phyloP scores from a whole-genome alignment of 2,329 filamentous ascomycete genomes.

The Cercospora beticola region DNA sequence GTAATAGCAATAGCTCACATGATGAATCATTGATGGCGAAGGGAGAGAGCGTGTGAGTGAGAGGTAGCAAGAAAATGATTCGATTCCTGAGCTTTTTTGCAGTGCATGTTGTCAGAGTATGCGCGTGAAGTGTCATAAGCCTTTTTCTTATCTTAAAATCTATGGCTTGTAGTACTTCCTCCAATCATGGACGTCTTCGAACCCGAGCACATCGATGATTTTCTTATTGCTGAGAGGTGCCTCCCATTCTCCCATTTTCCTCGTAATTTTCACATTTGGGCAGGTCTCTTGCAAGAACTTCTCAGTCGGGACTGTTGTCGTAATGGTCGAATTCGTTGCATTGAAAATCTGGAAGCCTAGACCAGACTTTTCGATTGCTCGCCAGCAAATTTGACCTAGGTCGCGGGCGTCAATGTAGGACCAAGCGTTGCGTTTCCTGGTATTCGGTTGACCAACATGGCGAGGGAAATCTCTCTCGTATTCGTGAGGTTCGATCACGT shows the following conservation, averaged over 20 bases:
- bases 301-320: constrained; percentile 52
- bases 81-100: background rate
- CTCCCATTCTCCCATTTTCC: constrained; percentile 59
- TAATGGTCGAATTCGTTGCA: constrained; percentile 63
- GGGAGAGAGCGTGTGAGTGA: background rate
- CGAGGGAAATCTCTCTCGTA: constrained; percentile 50
- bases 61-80: background rate
- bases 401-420: constrained; percentile 63
- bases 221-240: constrained; percentile 62
- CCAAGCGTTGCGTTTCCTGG: constrained; percentile 60
- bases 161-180: constrained; percentile 47
- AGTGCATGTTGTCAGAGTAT: background rate
- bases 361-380: constrained; percentile 54
- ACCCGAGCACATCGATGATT: constrained; percentile 59
- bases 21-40: background rate
- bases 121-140: no score
- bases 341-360: constrained; percentile 65
- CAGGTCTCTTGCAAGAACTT: constrained; percentile 54
- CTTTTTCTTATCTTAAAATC: no score
- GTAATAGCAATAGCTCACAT: constrained; percentile 9
- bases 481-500: constrained; percentile 62
- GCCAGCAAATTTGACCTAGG: constrained; percentile 60
- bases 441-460: constrained; percentile 49
- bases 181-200: constrained; percentile 60
- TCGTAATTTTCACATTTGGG: constrained; percentile 53